Percentiles rank a stretch among this genome's conserved stretches.
These are phyloP conservation scores for Quercus ilex DNA, from an alignment of 306 rosid species.

Conservation along the genomic window DNA sequence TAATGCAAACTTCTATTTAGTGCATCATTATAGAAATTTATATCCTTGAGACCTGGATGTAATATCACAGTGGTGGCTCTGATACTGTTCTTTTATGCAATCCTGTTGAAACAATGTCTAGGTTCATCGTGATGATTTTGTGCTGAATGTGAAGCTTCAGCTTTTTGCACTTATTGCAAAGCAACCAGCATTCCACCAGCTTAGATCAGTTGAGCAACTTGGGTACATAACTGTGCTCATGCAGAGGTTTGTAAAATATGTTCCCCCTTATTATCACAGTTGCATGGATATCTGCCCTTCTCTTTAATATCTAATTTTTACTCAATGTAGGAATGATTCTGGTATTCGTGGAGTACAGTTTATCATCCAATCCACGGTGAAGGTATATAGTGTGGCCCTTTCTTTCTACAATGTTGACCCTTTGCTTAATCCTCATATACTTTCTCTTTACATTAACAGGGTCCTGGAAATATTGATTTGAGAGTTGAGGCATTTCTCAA, in stretches of 20 bases:
- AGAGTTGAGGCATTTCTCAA: slow-evolving; percentile 85
- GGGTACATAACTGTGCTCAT: slow-evolving; percentile 75
- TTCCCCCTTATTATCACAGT: slow-evolving; percentile 4
- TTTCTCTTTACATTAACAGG: slow-evolving; percentile 41
- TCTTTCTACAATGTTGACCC: background rate
- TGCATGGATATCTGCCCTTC: background rate
- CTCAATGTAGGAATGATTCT: slow-evolving; percentile 59
- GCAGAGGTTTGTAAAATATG: slow-evolving; percentile 55
- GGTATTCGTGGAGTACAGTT: slow-evolving; percentile 85
- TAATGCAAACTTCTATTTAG: background rate
- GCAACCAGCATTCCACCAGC: slow-evolving; percentile 95
- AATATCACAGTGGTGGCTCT: slow-evolving; percentile 8
- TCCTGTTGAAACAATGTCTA: slow-evolving; percentile 29
- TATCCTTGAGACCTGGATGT: background rate
- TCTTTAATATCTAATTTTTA: slow-evolving; percentile 18
- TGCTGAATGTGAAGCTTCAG: slow-evolving; percentile 88
- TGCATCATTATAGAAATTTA: background rate
- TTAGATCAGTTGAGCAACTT: slow-evolving; percentile 93
- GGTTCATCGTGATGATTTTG: slow-evolving; percentile 83
- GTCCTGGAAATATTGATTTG: slow-evolving; percentile 67
- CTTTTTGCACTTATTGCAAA: slow-evolving; percentile 82
- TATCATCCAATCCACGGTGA: slow-evolving; percentile 78
- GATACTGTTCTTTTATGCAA: slow-evolving; percentile 1
- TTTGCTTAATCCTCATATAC: slow-evolving; percentile 12
- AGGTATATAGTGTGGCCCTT: slow-evolving; percentile 47